Base-by-base conservation (phyloP, 1,284 basidiomycete genomes). In the Austroboletus rostrupii region DNA sequence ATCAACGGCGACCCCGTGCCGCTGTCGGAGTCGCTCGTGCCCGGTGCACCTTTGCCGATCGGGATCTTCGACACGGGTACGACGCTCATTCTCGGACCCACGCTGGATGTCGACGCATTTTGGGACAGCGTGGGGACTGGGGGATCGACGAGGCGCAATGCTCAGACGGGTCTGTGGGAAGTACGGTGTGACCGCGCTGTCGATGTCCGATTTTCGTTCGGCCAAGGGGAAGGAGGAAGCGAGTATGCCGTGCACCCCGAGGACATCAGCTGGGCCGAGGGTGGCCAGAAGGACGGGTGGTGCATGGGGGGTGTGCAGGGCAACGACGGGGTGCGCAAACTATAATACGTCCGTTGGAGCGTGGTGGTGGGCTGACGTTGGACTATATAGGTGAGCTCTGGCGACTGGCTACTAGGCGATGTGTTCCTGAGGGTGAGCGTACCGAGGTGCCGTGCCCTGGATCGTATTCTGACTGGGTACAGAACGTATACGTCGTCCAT, bases 381-480 rank as follows among this genome's bases (percentile, higher is more conserved):
- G 31, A 16, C 21, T 14, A 33, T 14, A 33, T 54, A 82, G 75
- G 75, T 83, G 35, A 74, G 73, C 55, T 77, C 77, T n/a, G 79
- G 77, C 5, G 81, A 83, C 61, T 83, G 81, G 81, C 69, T 83
- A 16, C 69, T 82, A 19, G 80, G 80, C 14, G 79, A 79, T 52
- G 70, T 73, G 17, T 83, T 81, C 56, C 68, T 83, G 49, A 72
- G 80, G 57, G 79, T 78, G 53, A 28, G 26, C 49, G 73, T 68
- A 21, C 6, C 2, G 33, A 31, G 6, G n/a, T 21, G 16, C 4
- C 23, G 20, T 19, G 20, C n/a, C 16, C 28, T 32, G 14, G 3
- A 20, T 49, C 37, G 28, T 12, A 2, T 16, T 19, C 19, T 42
- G 43, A 47, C 7, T 10, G 32, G 35, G 23, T 19, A 8, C 16